Base-by-base conservation (phyloP, 768 basidiomycete species). In the Auriculariales sp. region DNA sequence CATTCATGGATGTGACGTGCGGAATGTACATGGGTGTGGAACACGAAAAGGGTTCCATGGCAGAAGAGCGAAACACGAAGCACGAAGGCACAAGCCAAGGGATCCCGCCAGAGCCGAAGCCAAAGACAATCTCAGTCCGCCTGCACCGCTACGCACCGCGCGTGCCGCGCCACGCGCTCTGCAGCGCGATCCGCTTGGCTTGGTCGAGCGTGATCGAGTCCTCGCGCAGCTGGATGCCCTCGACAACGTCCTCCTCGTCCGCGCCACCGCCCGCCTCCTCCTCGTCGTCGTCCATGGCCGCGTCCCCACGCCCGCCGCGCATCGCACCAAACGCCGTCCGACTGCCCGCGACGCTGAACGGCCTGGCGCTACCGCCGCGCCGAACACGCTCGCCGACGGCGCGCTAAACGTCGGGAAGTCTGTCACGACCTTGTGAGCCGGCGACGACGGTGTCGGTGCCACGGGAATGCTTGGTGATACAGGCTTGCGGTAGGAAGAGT, bases 401-500 rank as follows among this genome's bases (percentile, higher is more conserved):
- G 83, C 83, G 7, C 87, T 82, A 58, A 93, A 93, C 2, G 89
- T 71, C 29, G 86, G 84, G 62, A 92, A 93, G 59, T 93, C 87
- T 30, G 79, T 79, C 31, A 95, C 81, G 19, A 95, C 86, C 59
- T 84, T 90, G 58, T 91, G 81, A 12, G 86, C 77, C 6, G 91
- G 86, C n/a, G 68, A 55, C 11, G 66, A 58, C 6, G 57, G 52
- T 15, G 60, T 45, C 31, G 60, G 2, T 57, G 48, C 14, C 51
- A 50, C 14, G 32, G 61, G 53, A 45, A 59, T 50, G 28, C 47
- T 48, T 19, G 47, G 30, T n/a, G 30, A 32, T 30, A 33, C 35
- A 28, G 57, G 59, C 36, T 53, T 71, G 3, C 57, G 55, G 50
- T 78, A 75, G 28, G 75, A 72, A 15, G 72, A 67, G 10, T 70